Evolutionary conservation across 768 basidiomycete genomes (phyloP), one percentile per base, ranked within the genome.

Genomic region (Hemileccinum rubropunctum): DNA sequence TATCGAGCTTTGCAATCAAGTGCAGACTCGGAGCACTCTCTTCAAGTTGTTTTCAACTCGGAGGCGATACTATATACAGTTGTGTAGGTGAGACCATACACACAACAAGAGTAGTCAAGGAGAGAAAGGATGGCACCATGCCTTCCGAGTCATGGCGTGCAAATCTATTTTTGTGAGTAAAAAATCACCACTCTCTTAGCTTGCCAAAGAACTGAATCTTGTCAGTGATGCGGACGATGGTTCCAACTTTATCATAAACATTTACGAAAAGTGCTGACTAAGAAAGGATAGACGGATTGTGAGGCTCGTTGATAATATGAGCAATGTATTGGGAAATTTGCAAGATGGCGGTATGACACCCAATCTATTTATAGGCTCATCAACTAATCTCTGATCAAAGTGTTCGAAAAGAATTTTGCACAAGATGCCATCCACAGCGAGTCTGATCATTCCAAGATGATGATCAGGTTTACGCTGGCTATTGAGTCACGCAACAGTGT

Each of bases 1-100:
- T 40, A 46, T 56, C 44, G 30, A 49, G 17, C 52, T 51, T 28
- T 9, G 27, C 9, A 38, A 44, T 33, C 26, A 17, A 20, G 27
- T 4, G 27, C 17, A 14, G 18, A 21, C 4, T 21, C 34, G 13
- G 36, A 21, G 30, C 47, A 5, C n/a, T n/a, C n/a, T n/a, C n/a
- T n/a, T n/a, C n/a, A n/a, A n/a, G n/a, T n/a, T n/a, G n/a, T n/a
- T n/a, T n/a, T n/a, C n/a, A n/a, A n/a, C n/a, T n/a, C n/a, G n/a
- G n/a, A 45, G 23, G 21, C n/a, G 36, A 41, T 51, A 37, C 13
- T 14, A 27, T 7, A 14, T 52, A n/a, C 7, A 23, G 1, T 42
- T 50, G 15, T 27, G 37, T 47, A 2, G 42, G 39, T 4, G 30
- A 32, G 21, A 32, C 9, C 14, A 4, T 17, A 11, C 17, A 7